These are phyloP conservation scores for Physocladia obscura DNA, from an alignment of 192 early-diverging fungal species.

Conservation along the genomic window DNA sequence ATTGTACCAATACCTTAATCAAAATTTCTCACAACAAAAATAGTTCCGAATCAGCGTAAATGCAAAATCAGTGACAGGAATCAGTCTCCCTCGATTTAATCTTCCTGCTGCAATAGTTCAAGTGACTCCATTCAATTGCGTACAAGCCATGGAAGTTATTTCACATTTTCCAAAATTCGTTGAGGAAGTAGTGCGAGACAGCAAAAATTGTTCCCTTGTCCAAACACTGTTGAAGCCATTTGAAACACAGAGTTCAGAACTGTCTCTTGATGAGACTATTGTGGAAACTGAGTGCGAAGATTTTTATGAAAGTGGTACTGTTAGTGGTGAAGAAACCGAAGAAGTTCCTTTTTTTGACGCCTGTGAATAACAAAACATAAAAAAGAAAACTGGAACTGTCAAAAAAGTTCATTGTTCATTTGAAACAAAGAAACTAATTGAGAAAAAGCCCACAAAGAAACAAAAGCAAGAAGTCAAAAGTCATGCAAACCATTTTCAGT, in stretches of 20 bases:
- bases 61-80: neutral
- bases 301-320: no score
- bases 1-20: no score
- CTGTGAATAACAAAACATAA: no score
- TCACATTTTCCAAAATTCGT: neutral
- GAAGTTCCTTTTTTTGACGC: no score
- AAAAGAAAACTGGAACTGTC: no score
- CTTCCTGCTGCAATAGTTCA: conserved; percentile 3
- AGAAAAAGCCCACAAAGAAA: no score
- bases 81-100: conserved; percentile 13
- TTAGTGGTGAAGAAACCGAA: no score
- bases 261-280: conserved; percentile 23
- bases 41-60: conserved; percentile 7
- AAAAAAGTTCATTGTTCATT: no score
- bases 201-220: neutral
- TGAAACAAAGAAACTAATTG: no score
- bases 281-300: conserved; percentile 10
- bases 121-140: conserved; percentile 6
- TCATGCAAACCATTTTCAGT: no score
- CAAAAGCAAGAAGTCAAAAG: no score
- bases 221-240: neutral
- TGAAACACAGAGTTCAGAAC: neutral
- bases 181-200: conserved; percentile 9
- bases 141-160: neutral
- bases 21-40: no score